Percentiles rank a stretch among this genome's conserved stretches.
Evolutionary conservation across 805 yeast species (phyloP).

Genomic region (Metschnikowia dekortorum): DNA sequence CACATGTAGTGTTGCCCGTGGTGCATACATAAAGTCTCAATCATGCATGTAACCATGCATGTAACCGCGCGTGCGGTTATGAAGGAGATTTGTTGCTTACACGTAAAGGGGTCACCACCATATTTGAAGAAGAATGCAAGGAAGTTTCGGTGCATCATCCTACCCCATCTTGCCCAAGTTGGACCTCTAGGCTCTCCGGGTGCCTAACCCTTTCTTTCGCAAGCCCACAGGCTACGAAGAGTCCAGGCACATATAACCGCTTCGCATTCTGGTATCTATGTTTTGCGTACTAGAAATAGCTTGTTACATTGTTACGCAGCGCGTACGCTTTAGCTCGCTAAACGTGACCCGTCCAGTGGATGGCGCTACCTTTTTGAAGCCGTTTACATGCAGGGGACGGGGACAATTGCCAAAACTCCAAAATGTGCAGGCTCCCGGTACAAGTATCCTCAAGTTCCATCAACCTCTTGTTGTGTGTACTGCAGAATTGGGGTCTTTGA

Average conservation of each 20-base stretch:
- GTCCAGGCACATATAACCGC: not conserved
- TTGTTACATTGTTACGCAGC: slow-evolving; percentile 3
- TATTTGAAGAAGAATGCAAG: not conserved
- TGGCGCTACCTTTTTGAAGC: not conserved
- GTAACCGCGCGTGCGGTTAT: slow-evolving; percentile 1
- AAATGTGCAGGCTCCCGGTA: not conserved
- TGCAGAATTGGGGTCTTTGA: not conserved
- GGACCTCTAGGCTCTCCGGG: too few species aligned
- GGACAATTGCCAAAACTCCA: not conserved
- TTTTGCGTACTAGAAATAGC: not conserved
- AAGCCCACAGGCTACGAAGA: not conserved
- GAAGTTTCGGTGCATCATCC: not conserved
- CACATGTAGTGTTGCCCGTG: not conserved
- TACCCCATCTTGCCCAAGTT: too few species aligned
- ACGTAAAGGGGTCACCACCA: not conserved
- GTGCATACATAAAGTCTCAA: slow-evolving; percentile 1
- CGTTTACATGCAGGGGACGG: not conserved
- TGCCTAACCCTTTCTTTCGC: too few species aligned
- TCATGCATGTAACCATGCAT: slow-evolving; percentile 3
- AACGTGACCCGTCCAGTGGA: not conserved
- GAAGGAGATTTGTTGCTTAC: not conserved
- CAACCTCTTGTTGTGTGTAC: not conserved
- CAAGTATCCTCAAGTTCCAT: not conserved
- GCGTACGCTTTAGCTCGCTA: slow-evolving; percentile 1
- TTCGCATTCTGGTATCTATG: not conserved